Evolutionary conservation across 345 rosid genomes (phyloP), one percentile per base, ranked within the genome.

Genomic region (Xanthoceras sorbifolium): DNA sequence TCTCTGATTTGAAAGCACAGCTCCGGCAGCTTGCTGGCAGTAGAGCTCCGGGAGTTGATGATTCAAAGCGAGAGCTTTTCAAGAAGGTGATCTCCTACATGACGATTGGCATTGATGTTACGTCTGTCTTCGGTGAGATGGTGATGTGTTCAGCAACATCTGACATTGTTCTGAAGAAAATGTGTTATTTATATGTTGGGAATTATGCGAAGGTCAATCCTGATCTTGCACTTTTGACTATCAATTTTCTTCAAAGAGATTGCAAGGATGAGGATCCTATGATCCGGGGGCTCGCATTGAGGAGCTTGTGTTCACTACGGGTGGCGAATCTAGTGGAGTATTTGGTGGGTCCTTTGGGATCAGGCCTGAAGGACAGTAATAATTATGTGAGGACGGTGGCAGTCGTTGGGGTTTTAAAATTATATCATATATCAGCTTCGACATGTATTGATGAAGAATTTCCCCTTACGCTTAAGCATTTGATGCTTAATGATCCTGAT

Each of bases 71-170:
- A 0, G 99, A 96, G 65, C 91, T 96, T 72, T 96, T 79, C 88
- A 96, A 96, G 90, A 96, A 93, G 80, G 99, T 91, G 48, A 96
- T 96, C 61, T 92, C 99, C 2, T 87, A 89, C 82, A 96, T 93
- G 98, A 96, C 97, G 4, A 88, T 96, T 17, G 97, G 99, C 63
- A 89, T 96, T 55, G 99, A 96, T 32, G 99, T 96, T 78, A 89
- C 99, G 5, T 84, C 98, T 15, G 86, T 96, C 18, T 96, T 96
- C 31, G 97, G 99, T 9, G 99, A 96, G 88, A 96, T 96, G 98
- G 98, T 96, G 54, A 96, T 96, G 99, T 96, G 99, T 83, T 96
- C 97, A 0, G 98, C 97, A 5, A 93, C 99, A 34, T 89, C 98
- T n/a, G 98, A 96, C 80, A 93, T 96, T 73, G 99, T 96, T 52